Base-by-base conservation (phyloP, 2,329 filamentous ascomycete species). In the Verticillium tricorpus region DNA sequence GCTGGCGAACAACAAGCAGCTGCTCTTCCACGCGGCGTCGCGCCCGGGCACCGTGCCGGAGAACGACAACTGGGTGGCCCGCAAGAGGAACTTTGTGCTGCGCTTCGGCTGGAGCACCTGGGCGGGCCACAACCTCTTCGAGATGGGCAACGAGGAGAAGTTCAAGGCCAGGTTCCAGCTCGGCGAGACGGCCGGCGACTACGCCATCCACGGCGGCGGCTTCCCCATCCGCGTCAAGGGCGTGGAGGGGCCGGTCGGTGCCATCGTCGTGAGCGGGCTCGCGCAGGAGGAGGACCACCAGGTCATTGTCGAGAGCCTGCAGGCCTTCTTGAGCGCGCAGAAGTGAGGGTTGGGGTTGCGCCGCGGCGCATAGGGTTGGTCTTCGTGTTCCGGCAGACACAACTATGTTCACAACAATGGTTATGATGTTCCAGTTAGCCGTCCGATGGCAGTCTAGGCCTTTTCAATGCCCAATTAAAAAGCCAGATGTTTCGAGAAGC, bases 211-310 rank as follows among this genome's bases (percentile, higher is more conserved):
- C 73, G 91, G 91, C 0, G 91, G 91, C 25, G 91, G 82, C 0
- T 86, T 91, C 65, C 91, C 91, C 0, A 83, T 94, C 37, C 81
- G 86, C 8, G 90, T 94, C 6, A 77, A 78, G 60, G 89, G 89
- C 0, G 89, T 93, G 1, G 90, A 93, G 76, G 91, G 90, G 0
- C 77, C 92, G 3, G 87, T 93, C 7, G 91, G 85, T 0, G 87
- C 92, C 1, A 86, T 93, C 25, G 86, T 93, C 19, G 89, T 94
- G 1, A 90, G 87, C 69, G 91, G 91, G 5, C 73, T 94, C 72
- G 89, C 87, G 77, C 89, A 62, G 39, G 57, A 58, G 57, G 57
- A 58, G 4, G 57, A 58, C 17, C 57, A 58, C 57, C 57, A 58
- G 25, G 57, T 58, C 17, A 58, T 58, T 22, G 57, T 58, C 32